Evolutionary conservation across 2,329 filamentous ascomycete genomes (phyloP).

Genomic region (Metarhizium rileyi): DNA sequence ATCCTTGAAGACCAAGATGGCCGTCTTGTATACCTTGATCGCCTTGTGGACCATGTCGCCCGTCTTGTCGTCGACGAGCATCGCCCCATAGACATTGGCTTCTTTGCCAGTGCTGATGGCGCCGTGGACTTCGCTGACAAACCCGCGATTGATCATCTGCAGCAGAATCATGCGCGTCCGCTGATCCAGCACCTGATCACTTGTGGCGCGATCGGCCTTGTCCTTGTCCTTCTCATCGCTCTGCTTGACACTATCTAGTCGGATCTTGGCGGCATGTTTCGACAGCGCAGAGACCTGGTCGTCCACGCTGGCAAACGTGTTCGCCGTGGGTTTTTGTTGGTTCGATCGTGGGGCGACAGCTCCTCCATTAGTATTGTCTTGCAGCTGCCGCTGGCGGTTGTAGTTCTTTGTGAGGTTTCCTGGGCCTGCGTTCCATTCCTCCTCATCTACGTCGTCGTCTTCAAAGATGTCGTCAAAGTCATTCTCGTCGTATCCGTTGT

Average conservation of each 20-base stretch:
- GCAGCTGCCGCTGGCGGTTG: conserved; percentile 69
- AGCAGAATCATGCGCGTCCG: conserved; percentile 90
- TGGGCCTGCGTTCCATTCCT: conserved; percentile 49
- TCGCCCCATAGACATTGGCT: conserved; percentile 92
- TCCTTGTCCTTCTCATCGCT: conserved; percentile 56
- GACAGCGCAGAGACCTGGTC: conserved; percentile 81
- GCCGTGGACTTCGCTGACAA: conserved; percentile 86
- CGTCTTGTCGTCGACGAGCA: conserved; percentile 48
- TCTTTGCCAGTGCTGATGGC: conserved; percentile 96
- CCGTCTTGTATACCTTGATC: conserved; percentile 98
- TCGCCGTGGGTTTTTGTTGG: conserved; percentile 67
- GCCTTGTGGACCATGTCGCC: conserved; percentile 61
- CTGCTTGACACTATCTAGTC: conserved; percentile 57
- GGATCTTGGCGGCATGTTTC: conserved; percentile 77
- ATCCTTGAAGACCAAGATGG: conserved; percentile 96
- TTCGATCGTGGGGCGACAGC: conserved; percentile 60
- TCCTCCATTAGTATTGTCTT: conserved; percentile 25
- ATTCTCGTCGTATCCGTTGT: conserved; percentile 25
- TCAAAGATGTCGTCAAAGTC: conserved; percentile 34
- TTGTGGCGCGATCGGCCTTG: conserved; percentile 87
- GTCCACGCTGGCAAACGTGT: conserved; percentile 70
- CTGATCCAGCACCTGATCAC: conserved; percentile 88
- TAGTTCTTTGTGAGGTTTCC: conserved; percentile 76
- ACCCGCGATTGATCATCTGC: conserved; percentile 87
- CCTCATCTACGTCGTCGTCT: conserved; percentile 52